Evolutionary conservation across 805 yeast species (phyloP), one percentile per base, ranked within the genome.

Genomic region (Saccharomyces mikatae): DNA sequence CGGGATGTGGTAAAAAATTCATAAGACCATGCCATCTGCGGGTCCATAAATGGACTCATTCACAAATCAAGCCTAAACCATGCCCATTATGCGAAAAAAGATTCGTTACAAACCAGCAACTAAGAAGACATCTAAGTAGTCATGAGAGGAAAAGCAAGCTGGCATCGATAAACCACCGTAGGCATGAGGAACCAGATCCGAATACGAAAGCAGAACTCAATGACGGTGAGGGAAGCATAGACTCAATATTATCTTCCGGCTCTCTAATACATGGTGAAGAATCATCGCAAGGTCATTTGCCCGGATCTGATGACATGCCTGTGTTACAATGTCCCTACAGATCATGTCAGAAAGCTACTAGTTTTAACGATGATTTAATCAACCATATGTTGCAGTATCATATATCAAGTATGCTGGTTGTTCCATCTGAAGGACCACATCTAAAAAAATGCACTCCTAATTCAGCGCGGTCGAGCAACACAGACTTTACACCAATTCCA

Each of bases 21-120:
- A 77, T 83, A 41, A 76, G 96, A 59, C 84, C 84, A 54, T 91
- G 90, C 59, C 95, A 90, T 71, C 74, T 90, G 52, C 78, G 83
- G 52, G 89, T 94, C 14, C 97, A 90, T 67, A 64, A 76, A 55
- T 74, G 88, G 62, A 86, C 91, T 21, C 96, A 89, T 63, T 62
- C 74, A 6, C 71, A 71, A 17, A 74, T 71, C 6, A 83, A 82
- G 59, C 87, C 87, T 0, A 74, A 72, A 58, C 79, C 76, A 44
- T 84, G 89, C 62, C 63, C 73, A 0, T 60, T 76, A 0, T 84
- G 89, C 62, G 78, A 78, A 4, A 83, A 82, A 64, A 84, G 87
- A 1, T 83, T 82, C 49, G 80, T 79, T 56, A 71, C 86, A 0
- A 66, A 67, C 47, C 88, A 83, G 63, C 87, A 82, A 60, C 69